phyloP scores from a whole-genome alignment of 192 early-diverging fungal species.

The Entomortierella parvispora region DNA sequence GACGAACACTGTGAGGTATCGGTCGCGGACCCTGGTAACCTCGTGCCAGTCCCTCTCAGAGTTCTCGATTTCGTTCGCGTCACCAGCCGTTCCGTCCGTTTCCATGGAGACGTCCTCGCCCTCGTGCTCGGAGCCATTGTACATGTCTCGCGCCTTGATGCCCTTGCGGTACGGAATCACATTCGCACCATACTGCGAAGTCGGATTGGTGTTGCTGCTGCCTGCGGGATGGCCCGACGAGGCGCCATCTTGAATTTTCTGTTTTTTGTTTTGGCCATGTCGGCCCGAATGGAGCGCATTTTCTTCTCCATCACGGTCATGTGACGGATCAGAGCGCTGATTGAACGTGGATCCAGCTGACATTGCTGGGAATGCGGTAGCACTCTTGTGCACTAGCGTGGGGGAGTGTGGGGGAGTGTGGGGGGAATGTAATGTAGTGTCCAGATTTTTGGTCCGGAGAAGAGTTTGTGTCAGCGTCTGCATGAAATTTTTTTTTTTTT shows the following conservation, averaged over 20 bases:
- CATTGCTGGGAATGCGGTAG: conserved; percentile 1
- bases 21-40: background rate
- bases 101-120: too few relatives aligned
- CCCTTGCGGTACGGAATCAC: background rate
- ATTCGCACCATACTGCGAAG: background rate
- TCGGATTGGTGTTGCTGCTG: background rate
- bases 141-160: background rate
- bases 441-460: background rate
- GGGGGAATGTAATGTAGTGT: conserved; percentile 3
- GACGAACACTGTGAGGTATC: background rate
- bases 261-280: background rate
- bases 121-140: too few relatives aligned
- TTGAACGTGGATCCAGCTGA: background rate
- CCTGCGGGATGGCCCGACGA: too few relatives aligned
- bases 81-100: too few relatives aligned
- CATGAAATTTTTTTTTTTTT: too few relatives aligned
- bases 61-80: too few relatives aligned
- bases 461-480: too few relatives aligned
- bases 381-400: conserved; percentile 15
- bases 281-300: too few relatives aligned
- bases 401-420: background rate
- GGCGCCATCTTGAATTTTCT: conserved; percentile 2
- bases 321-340: background rate
- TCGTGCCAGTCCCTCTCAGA: background rate
- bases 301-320: background rate